Conservation (phyloP, 1,284 basidiomycete genomes). For the Psilocybe mexicana region DNA sequence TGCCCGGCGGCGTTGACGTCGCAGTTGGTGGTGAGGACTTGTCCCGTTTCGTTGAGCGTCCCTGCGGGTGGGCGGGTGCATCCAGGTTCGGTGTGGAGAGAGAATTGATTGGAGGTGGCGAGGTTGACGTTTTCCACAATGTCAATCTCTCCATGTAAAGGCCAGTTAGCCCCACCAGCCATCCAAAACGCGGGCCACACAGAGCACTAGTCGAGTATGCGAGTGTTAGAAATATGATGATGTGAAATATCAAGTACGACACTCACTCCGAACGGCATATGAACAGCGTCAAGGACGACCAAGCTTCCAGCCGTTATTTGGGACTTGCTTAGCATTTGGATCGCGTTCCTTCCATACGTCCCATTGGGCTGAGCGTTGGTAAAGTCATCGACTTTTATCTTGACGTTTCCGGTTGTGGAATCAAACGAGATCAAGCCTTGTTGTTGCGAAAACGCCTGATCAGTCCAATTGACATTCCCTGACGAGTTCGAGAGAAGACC, state of each 20-base stretch:
- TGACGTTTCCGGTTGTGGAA: slow-evolving; percentile 17
- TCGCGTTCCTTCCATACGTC: slow-evolving; percentile 15
- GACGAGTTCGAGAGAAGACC: background rate
- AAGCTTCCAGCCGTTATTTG: slow-evolving; percentile 10
- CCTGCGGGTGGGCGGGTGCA: slow-evolving; percentile 6
- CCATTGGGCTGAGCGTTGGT: slow-evolving; percentile 10
- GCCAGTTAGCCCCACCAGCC: slow-evolving; percentile 50
- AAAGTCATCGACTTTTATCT: slow-evolving; percentile 26
- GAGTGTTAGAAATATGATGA: background rate
- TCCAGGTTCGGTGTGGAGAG: slow-evolving; percentile 12
- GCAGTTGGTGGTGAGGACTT: slow-evolving; percentile 27
- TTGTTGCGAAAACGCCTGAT: background rate
- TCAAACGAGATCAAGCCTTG: slow-evolving; percentile 6
- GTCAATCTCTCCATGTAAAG: slow-evolving; percentile 25
- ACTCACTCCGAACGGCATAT: slow-evolving; percentile 13
- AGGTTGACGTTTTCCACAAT: slow-evolving; percentile 14
- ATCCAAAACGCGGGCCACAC: slow-evolving; percentile 26
- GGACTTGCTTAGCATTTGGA: slow-evolving; percentile 15
- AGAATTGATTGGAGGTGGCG: slow-evolving; percentile 10
- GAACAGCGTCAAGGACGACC: slow-evolving; percentile 12
- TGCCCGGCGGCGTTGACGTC: slow-evolving; percentile 5
- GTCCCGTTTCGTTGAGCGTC: slow-evolving; percentile 53
- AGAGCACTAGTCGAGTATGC: slow-evolving; percentile 14
- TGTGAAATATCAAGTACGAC: background rate
- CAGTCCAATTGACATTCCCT: slow-evolving; percentile 10